A percentile compares a stretch with the other conserved stretches of the same genome.
These are phyloP conservation scores for Emericellopsis terricola DNA, from an alignment of 495 filamentous ascomycete genomes.

Conservation along the genomic window DNA sequence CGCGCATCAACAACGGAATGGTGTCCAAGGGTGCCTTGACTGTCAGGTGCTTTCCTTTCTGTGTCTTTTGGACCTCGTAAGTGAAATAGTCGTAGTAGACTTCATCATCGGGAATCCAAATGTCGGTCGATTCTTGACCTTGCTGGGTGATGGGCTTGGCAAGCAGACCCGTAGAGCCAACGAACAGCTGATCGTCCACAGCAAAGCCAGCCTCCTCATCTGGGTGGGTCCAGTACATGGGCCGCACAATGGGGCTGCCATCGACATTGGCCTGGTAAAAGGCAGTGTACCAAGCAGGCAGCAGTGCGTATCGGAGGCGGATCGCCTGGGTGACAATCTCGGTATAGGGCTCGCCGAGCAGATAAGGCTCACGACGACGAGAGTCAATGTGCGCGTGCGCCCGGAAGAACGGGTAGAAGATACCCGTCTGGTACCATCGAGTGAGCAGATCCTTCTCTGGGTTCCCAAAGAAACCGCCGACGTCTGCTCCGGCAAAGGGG, in stretches of 20 bases:
- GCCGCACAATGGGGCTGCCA: conserved; percentile 74
- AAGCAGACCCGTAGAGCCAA: conserved; percentile 71
- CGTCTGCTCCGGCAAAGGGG: conserved; percentile 89
- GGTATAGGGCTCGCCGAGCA: conserved; percentile 68
- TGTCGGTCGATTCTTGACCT: conserved; percentile 47
- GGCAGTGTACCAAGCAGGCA: conserved; percentile 92
- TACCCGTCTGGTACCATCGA: conserved; percentile 92
- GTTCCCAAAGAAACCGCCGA: conserved; percentile 96
- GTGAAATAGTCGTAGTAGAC: conserved; percentile 92
- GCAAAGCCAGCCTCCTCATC: conserved; percentile 69
- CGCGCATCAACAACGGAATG: conserved; percentile 78
- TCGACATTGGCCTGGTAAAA: conserved; percentile 75
- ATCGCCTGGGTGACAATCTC: conserved; percentile 76
- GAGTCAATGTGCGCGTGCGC: conserved; percentile 96
- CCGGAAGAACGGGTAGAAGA: conserved; percentile 97
- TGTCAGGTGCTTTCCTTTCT: conserved; percentile 43
- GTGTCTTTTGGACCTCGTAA: conserved; percentile 51
- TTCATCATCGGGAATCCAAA: conserved; percentile 76
- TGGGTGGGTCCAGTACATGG: conserved; percentile 83
- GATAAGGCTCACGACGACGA: conserved; percentile 82
- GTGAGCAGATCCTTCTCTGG: conserved; percentile 77
- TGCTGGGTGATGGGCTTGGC: conserved; percentile 73
- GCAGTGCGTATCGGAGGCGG: conserved; percentile 70
- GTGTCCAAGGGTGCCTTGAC: conserved; percentile 65
- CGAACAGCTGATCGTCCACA: conserved; percentile 85